A percentile compares a stretch with the other conserved stretches of the same genome.
phyloP scores from a whole-genome alignment of 768 basidiomycete genomes.

The Calvatia gigantea region DNA sequence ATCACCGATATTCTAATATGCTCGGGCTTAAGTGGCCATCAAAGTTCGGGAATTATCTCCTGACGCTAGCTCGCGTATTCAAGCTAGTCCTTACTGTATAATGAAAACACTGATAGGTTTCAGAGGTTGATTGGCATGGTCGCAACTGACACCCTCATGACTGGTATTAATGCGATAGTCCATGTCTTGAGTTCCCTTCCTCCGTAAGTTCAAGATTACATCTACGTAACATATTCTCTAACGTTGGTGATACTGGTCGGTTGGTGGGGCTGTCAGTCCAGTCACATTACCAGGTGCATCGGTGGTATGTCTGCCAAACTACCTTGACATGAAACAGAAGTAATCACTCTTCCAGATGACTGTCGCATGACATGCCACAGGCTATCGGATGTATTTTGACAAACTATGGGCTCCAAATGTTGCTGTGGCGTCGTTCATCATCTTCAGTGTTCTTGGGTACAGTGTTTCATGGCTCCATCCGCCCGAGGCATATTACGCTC shows the following conservation, averaged over 20 bases:
- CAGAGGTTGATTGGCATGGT: slow-evolving; percentile 90
- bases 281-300: slow-evolving; percentile 81
- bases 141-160: slow-evolving; percentile 89
- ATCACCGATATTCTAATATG: no score
- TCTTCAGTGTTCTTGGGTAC: slow-evolving; percentile 89
- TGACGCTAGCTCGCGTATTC: no score
- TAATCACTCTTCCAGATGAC: slow-evolving; percentile 59
- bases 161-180: slow-evolving; percentile 80
- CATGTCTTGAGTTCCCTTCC: slow-evolving; percentile 73
- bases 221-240: neutral
- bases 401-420: slow-evolving; percentile 74
- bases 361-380: slow-evolving; percentile 66
- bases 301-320: slow-evolving; percentile 39
- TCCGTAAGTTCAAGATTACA: slow-evolving; percentile 43
- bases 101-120: no score
- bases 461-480: slow-evolving; percentile 80
- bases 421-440: slow-evolving; percentile 81
- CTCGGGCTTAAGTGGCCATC: no score
- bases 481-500: slow-evolving; percentile 86
- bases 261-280: slow-evolving; percentile 75
- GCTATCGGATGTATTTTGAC: slow-evolving; percentile 89
- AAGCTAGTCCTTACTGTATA: no score
- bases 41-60: no score
- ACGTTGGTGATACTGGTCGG: slow-evolving; percentile 71
- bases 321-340: neutral